These are phyloP conservation scores for Sporisorium sorghi DNA, from an alignment of 1,284 basidiomycete species.

Conservation along the genomic window DNA sequence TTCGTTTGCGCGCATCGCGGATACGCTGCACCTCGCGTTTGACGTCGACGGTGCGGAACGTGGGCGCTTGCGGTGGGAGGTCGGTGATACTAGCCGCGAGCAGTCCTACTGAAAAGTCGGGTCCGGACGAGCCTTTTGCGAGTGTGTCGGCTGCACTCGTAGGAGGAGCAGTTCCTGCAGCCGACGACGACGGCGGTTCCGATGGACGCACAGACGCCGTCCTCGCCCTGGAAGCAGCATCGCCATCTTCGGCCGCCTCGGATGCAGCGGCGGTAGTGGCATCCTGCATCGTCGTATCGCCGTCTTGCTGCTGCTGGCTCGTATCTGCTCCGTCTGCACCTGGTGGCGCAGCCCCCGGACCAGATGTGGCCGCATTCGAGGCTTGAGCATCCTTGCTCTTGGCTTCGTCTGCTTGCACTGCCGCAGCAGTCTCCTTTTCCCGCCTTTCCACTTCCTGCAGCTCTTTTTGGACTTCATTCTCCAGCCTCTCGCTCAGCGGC, in stretches of 20 bases:
- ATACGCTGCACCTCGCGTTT: constrained; percentile 90
- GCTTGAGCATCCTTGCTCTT: constrained; percentile 33
- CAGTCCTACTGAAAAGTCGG: constrained; percentile 52
- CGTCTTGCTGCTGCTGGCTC: constrained; percentile 28
- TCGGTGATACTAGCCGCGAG: constrained; percentile 78
- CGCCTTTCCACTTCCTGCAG: constrained; percentile 52
- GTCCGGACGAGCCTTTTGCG: constrained; percentile 23
- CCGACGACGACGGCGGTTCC: constrained; percentile 26
- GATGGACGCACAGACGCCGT: constrained; percentile 36
- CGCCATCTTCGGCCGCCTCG: constrained; percentile 18
- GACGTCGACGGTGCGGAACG: constrained; percentile 88
- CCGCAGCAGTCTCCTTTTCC: constrained; percentile 42
- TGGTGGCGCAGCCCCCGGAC: constrained; percentile 8
- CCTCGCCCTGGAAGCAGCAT: constrained; percentile 17
- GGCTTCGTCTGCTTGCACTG: constrained; percentile 38
- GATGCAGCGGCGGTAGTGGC: not conserved
- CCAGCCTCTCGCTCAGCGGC: constrained; percentile 62
- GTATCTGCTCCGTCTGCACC: constrained; percentile 7
- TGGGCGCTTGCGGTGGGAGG: constrained; percentile 79
- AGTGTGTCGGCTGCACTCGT: constrained; percentile 9
- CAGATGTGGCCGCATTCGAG: constrained; percentile 5
- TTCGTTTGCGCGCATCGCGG: constrained; percentile 77
- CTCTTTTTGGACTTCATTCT: constrained; percentile 64
- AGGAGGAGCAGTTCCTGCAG: constrained; percentile 19
- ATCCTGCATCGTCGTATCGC: constrained; percentile 47